These are phyloP conservation scores for Erodium moschatum DNA, from an alignment of 441 rosid genomes.

Conservation along the genomic window DNA sequence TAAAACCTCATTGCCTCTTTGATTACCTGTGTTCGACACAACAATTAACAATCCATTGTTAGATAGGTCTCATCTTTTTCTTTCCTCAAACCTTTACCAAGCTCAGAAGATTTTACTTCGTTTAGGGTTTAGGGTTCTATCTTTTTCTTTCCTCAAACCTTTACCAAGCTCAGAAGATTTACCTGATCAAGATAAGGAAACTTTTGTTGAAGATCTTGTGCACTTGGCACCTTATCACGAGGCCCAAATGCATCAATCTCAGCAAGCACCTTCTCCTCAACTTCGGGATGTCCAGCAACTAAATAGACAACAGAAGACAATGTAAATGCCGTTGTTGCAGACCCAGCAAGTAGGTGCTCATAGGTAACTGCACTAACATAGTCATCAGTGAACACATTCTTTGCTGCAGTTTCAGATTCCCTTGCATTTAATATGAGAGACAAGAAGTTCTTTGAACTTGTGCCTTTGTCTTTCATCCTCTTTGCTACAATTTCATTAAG, in stretches of 20 bases:
- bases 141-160: not conserved
- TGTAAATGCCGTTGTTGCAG: constrained; percentile 77
- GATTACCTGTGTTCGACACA: constrained; percentile 43
- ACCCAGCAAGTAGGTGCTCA: constrained; percentile 89
- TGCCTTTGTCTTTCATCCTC: constrained; percentile 44
- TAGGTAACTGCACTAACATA: constrained; percentile 76
- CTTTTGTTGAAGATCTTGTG: constrained; percentile 55
- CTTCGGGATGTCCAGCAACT: constrained; percentile 62
- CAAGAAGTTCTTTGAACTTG: constrained; percentile 52
- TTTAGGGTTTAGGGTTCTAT: no score
- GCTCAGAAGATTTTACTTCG: constrained; percentile 20
- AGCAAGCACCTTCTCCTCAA: constrained; percentile 56
- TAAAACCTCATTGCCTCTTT: constrained; percentile 83
- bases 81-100: no score
- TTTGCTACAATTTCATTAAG: constrained; percentile 65
- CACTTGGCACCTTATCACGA: constrained; percentile 42
- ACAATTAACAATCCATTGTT: not conserved
- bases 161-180: constrained; percentile 14
- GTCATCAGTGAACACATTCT: constrained; percentile 50
- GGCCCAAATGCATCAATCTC: constrained; percentile 69
- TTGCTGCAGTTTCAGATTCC: constrained; percentile 46
- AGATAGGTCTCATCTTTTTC: not conserved
- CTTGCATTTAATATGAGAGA: constrained; percentile 61
- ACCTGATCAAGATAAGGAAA: constrained; percentile 82
- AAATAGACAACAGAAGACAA: constrained; percentile 60